These are phyloP conservation scores for Xerocomellus amylosporus DNA, from an alignment of 768 basidiomycete species.

Conservation along the genomic window DNA sequence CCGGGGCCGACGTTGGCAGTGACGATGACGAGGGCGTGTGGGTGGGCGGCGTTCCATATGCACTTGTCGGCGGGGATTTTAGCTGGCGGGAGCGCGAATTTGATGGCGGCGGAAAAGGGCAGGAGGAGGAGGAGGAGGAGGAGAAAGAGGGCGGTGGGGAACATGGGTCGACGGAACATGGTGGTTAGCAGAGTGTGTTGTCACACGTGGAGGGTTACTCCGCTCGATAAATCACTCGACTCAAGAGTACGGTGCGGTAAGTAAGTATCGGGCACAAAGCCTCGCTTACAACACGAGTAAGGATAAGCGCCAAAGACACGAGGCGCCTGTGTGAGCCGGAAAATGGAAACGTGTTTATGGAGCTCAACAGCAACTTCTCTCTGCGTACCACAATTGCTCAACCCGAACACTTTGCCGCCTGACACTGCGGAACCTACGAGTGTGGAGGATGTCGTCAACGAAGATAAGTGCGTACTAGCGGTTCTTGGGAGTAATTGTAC, in stretches of 20 bases:
- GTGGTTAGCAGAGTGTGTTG: slow-evolving; percentile 1
- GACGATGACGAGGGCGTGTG: slow-evolving; percentile 87
- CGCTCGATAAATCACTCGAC: not conserved
- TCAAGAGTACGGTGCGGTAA: too few relatives aligned
- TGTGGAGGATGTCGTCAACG: not conserved
- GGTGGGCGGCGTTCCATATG: slow-evolving; percentile 92
- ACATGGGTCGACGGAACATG: slow-evolving; percentile 4
- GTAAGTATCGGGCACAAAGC: too few relatives aligned
- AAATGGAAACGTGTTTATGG: not conserved
- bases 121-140: slow-evolving; percentile 31
- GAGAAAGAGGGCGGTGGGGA: slow-evolving; percentile 14
- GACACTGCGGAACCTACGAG: not conserved
- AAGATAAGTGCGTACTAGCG: not conserved
- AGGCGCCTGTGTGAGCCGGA: not conserved
- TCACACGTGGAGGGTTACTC: not conserved
- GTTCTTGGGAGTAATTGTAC: not conserved
- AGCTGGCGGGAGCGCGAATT: slow-evolving; percentile 74
- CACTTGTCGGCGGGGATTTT: slow-evolving; percentile 79
- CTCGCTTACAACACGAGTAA: not conserved
- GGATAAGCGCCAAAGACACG: not conserved
- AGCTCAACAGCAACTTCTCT: not conserved
- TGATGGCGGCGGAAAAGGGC: slow-evolving; percentile 58
- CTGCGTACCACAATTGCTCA: not conserved
- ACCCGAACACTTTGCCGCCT: not conserved
- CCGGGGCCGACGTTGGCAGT: slow-evolving; percentile 89